phyloP scores from a whole-genome alignment of 2,329 filamentous ascomycete genomes.

The Xylaria hypoxylon region DNA sequence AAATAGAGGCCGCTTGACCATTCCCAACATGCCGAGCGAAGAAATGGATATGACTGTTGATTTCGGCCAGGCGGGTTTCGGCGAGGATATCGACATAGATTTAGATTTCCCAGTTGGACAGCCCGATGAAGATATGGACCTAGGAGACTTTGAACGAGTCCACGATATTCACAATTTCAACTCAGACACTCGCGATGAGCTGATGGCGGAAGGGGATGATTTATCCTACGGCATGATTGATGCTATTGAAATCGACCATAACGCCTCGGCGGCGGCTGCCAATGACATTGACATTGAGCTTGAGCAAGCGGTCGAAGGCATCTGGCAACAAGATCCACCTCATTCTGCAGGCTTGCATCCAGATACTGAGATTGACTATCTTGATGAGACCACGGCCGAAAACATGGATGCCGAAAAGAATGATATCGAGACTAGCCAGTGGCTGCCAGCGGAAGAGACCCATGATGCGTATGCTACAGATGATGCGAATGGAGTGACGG shows the following conservation, averaged over 20 bases:
- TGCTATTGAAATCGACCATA: conserved; percentile 47
- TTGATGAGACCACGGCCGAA: conserved; percentile 37
- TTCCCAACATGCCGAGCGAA: conserved; percentile 49
- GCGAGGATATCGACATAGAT: conserved; percentile 53
- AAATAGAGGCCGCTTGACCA: conserved; percentile 14
- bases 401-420: conserved; percentile 34
- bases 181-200: conserved; percentile 50
- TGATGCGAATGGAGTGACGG: conserved; percentile 23
- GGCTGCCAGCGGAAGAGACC: conserved; percentile 34
- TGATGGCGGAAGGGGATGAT: conserved; percentile 52
- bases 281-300: conserved; percentile 52
- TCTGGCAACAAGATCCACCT: conserved; percentile 45
- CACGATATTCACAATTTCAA: conserved; percentile 49
- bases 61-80: conserved; percentile 46
- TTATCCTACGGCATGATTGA: conserved; percentile 52
- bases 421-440: conserved; percentile 30
- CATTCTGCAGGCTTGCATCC: conserved; percentile 34
- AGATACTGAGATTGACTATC: conserved; percentile 45
- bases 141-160: conserved; percentile 49
- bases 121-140: conserved; percentile 50
- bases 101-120: conserved; percentile 50
- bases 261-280: conserved; percentile 39
- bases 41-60: conserved; percentile 53
- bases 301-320: conserved; percentile 44
- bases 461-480: conserved; percentile 13